phyloP scores from a whole-genome alignment of 2,329 filamentous ascomycete genomes.

The Pseudomassariella vexata region DNA sequence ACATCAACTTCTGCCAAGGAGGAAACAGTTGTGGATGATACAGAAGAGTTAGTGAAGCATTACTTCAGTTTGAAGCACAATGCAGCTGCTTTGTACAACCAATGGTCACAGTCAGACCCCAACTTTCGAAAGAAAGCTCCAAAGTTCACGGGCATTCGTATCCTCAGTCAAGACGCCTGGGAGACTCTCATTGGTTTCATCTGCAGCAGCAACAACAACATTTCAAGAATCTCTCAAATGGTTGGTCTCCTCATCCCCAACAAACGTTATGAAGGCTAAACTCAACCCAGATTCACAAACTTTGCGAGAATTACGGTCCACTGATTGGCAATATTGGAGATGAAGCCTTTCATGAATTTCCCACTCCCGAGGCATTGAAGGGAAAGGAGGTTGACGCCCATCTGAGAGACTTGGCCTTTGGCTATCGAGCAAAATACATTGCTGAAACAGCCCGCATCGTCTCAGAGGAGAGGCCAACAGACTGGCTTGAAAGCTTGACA shows the following conservation, averaged over 20 bases:
- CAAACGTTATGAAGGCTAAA: too few relatives aligned
- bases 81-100: conserved; percentile 67
- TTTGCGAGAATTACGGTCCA: conserved; percentile 80
- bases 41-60: conserved; percentile 66
- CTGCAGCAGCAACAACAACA: conserved; percentile 99
- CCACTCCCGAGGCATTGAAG: conserved; percentile 66
- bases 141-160: conserved; percentile 84
- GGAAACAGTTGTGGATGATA: conserved; percentile 51
- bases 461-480: conserved; percentile 55
- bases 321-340: conserved; percentile 66
- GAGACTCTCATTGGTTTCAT: conserved; percentile 92
- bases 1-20: conserved; percentile 20
- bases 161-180: conserved; percentile 93
- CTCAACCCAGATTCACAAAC: conserved; percentile 71
- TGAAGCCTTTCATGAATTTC: conserved; percentile 81
- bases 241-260: too few relatives aligned
- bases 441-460: conserved; percentile 77
- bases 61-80: conserved; percentile 87
- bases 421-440: conserved; percentile 91
- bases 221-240: conserved; percentile 92
- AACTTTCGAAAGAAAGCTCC: conserved; percentile 88
- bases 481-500: conserved; percentile 72
- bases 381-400: conserved; percentile 71
- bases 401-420: conserved; percentile 80
- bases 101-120: conserved; percentile 73